These are phyloP conservation scores for Lactuca saligna DNA, from an alignment of 129 eudicot species.

Conservation along the genomic window DNA sequence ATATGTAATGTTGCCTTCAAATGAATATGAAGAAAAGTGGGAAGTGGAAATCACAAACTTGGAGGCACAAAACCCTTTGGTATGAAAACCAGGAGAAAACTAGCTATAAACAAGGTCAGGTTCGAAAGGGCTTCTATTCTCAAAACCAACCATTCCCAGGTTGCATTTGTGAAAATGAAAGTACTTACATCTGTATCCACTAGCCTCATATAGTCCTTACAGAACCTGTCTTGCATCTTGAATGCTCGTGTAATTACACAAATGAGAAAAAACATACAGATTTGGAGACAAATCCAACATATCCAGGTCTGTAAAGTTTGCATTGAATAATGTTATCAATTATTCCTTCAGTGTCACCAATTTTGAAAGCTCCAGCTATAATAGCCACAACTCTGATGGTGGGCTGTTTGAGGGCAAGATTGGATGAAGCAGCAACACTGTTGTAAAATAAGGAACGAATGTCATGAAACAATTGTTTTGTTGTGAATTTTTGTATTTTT, in stretches of 20 bases:
- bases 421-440: constrained; percentile 89
- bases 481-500: no score
- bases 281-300: constrained; percentile 97
- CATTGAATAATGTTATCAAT: constrained; percentile 86
- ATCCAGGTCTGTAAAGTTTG: constrained; percentile 97
- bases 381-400: constrained; percentile 82
- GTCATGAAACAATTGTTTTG: no score
- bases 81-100: no score
- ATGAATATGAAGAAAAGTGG: no score
- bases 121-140: constrained; percentile 65
- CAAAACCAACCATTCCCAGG: constrained; percentile 73
- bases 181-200: constrained; percentile 78
- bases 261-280: constrained; percentile 57
- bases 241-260: constrained; percentile 68
- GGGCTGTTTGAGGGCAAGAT: constrained; percentile 80
- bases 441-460: background rate
- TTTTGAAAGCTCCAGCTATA: constrained; percentile 89
- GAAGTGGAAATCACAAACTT: no score
- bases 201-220: constrained; percentile 49
- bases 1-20: no score
- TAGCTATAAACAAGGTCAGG: constrained; percentile 53
- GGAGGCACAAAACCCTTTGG: no score
- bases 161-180: constrained; percentile 64
- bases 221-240: constrained; percentile 62
- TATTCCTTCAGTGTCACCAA: constrained; percentile 97